Base-by-base conservation (phyloP, 1,284 basidiomycete genomes). In the Pseudozyma sp. region DNA sequence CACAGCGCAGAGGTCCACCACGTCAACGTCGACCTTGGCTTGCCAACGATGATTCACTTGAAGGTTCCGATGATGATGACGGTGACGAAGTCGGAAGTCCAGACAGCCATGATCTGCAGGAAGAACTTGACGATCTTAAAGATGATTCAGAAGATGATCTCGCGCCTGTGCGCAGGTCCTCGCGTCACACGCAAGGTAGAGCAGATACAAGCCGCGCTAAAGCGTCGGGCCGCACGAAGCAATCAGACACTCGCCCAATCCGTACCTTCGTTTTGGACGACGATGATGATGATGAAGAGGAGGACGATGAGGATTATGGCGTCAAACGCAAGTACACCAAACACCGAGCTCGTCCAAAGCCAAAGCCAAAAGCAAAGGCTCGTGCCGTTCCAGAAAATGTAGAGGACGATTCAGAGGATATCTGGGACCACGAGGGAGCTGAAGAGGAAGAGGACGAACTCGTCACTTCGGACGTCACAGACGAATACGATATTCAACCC, bases 371-470 rank as follows among this genome's bases (percentile, higher is more conserved):
- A 31, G 25, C 25, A 31, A 38, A 39, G 45, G 21, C 13, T 7
- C 47, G 31, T 52, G 52, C 31, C 52, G 47, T 47, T 34, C 13
- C 5, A 38, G 14, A 35, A 42, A 44, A 62, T 11, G 47, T 50
- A 18, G 35, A 50, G 2, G 49, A 58, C 12, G 54, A 68, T 19
- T 45, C 38, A 31, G 59, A 69, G 1, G 60, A 55, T 21, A 47
- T 52, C 11, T 45, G 34, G 31, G 47, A 47, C 35, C 40, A 59
- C 11, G 55, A 59, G 16, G 59, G 40, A 8, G 59, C 55, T 10
- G 54, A 54, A 14, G 67, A 69, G 9, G 59, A 68, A 8, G 51
- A 71, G 39, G 57, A 64, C 43, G 69, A 71, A 52, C 57, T 62
- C 6, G 51, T 39, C n/a, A 42, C 38, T 14, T 70, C 62, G 6